Percentiles rank a stretch among this genome's conserved stretches.
These are phyloP conservation scores for Amanita rimosa DNA, from an alignment of 768 basidiomycete genomes.

Conservation along the genomic window DNA sequence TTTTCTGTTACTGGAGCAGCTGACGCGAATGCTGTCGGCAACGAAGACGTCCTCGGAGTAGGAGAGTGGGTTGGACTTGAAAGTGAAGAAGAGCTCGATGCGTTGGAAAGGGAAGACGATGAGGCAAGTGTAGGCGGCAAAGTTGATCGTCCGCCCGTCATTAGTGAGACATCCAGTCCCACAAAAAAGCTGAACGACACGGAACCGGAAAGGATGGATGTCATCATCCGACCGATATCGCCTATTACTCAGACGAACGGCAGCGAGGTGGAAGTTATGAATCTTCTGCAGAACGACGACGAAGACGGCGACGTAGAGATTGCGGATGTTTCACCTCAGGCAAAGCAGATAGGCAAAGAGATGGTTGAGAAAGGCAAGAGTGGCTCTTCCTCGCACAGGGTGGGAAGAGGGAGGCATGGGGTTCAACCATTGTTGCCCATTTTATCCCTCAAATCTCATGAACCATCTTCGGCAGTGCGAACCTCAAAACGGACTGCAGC, in stretches of 20 bases:
- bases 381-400: not conserved
- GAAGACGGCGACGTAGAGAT: slow-evolving; percentile 10
- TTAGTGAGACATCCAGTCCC: not conserved
- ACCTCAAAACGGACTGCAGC: slow-evolving; percentile 30
- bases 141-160: slow-evolving; percentile 2
- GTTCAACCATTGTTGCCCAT: slow-evolving; percentile 1
- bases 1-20: slow-evolving; percentile 4
- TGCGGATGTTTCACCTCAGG: slow-evolving; percentile 8
- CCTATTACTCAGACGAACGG: slow-evolving; percentile 15
- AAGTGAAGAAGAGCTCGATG: slow-evolving; percentile 3
- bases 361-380: slow-evolving; percentile 3
- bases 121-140: slow-evolving; percentile 2
- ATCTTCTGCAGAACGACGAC: slow-evolving; percentile 5
- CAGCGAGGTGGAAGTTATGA: slow-evolving; percentile 18
- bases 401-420: slow-evolving; percentile 10
- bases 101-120: slow-evolving; percentile 5
- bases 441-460: not conserved
- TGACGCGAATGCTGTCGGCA: slow-evolving; percentile 4
- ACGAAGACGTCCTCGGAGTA: slow-evolving; percentile 7
- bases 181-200: not conserved
- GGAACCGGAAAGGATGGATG: not conserved
- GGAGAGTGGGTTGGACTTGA: slow-evolving; percentile 3
- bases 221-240: not conserved
- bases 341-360: slow-evolving; percentile 7
- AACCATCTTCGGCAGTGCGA: not conserved